phyloP scores from a whole-genome alignment of 192 early-diverging fungal species.

The Podila epicladia region DNA sequence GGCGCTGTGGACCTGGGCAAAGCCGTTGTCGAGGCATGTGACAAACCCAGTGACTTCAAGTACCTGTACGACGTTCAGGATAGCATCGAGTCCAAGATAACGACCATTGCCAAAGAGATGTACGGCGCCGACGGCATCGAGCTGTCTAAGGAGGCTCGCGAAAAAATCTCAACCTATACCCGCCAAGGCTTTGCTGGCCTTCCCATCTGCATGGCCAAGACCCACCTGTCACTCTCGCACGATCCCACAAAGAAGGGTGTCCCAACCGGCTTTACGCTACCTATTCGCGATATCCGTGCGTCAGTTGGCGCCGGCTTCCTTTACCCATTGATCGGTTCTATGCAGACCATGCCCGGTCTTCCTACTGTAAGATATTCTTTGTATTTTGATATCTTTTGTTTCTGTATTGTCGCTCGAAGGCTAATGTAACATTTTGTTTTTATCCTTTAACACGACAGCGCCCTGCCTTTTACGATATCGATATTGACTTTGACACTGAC shows the following conservation, averaged over 20 bases:
- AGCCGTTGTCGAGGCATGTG: constrained; percentile 76
- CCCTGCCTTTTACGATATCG: constrained; percentile 94
- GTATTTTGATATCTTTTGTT: background rate
- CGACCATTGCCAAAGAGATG: constrained; percentile 90
- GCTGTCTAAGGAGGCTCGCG: constrained; percentile 81
- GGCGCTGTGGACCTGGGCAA: constrained; percentile 90
- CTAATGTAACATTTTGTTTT: background rate
- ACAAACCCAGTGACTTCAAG: constrained; percentile 70
- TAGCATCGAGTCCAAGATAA: constrained; percentile 92
- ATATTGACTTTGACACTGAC: constrained; percentile 83
- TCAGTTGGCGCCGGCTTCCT: constrained; percentile 97
- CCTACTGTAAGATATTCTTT: background rate
- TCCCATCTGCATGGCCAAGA: constrained; percentile 99
- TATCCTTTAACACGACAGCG: constrained; percentile 31
- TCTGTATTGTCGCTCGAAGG: background rate
- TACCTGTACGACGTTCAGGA: constrained; percentile 87
- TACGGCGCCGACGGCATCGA: constrained; percentile 96
- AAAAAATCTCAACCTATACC: constrained; percentile 91
- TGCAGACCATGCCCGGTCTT: constrained; percentile 97
- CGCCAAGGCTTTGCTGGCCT: constrained; percentile 87
- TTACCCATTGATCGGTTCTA: constrained; percentile 94
- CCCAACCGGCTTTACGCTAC: constrained; percentile 91
- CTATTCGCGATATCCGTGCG: constrained; percentile 94
- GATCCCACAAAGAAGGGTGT: constrained; percentile 93
- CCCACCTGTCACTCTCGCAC: constrained; percentile 93